A percentile compares a stretch with the other conserved stretches of the same genome.
Conservation (phyloP, 495 filamentous ascomycete genomes). For the Talaromyces stipitatus region DNA sequence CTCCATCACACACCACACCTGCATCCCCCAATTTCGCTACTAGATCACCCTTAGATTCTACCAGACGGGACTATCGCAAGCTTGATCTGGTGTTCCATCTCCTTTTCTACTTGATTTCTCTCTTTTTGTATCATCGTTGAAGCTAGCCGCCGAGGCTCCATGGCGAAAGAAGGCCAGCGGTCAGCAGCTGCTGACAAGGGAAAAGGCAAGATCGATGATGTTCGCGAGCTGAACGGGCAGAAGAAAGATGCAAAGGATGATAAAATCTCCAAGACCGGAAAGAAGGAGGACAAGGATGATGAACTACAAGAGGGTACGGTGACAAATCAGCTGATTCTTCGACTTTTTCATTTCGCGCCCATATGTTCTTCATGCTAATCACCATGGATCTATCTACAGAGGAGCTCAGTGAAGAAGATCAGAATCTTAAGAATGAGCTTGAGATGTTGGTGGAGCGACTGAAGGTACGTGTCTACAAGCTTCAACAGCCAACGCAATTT, state of each 20-base stretch:
- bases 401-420: constrained; percentile 95
- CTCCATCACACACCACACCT: background rate
- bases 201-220: constrained; percentile 78
- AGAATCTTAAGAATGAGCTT: constrained; percentile 94
- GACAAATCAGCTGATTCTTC: background rate
- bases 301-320: constrained; percentile 48
- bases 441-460: constrained; percentile 97
- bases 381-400: constrained; percentile 40
- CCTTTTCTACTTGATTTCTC: background rate
- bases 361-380: constrained; percentile 8
- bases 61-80: background rate
- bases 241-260: constrained; percentile 62
- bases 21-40: background rate
- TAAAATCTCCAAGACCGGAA: constrained; percentile 63
- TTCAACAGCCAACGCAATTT: background rate
- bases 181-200: constrained; percentile 84
- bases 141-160: constrained; percentile 23
- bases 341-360: background rate
- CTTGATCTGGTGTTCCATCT: background rate
- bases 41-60: background rate
- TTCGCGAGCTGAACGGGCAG: constrained; percentile 46
- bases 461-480: constrained; percentile 52
- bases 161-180: constrained; percentile 90
- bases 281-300: constrained; percentile 65
- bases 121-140: background rate